Conservation (phyloP, 2,329 filamentous ascomycete species). For the Chrysoporthe austroafricana region DNA sequence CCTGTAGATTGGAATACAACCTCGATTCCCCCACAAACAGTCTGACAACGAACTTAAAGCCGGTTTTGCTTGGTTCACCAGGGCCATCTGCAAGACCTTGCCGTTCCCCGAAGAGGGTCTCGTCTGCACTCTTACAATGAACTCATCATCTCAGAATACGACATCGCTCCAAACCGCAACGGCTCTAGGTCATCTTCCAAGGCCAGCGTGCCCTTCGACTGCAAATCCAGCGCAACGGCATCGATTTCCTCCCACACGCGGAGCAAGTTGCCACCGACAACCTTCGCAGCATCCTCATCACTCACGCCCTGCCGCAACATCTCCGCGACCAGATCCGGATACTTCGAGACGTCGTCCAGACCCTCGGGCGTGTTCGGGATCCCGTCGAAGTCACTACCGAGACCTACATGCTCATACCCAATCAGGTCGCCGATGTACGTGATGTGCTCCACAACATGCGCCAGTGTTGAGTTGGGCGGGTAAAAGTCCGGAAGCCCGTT, state of each 20-base stretch:
- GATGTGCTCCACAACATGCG: constrained; percentile 80
- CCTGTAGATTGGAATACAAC: background rate
- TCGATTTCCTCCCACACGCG: constrained; percentile 86
- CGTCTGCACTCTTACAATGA: background rate
- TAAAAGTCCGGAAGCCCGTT: constrained; percentile 71
- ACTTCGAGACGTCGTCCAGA: constrained; percentile 84
- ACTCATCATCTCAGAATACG: background rate
- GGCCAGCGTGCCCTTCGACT: constrained; percentile 56
- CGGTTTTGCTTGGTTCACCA: background rate
- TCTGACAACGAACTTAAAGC: background rate
- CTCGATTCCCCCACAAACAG: background rate
- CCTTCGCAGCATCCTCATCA: constrained; percentile 72
- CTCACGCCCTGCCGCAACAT: constrained; percentile 74
- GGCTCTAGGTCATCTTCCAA: constrained; percentile 56
- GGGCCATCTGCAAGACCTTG: background rate
- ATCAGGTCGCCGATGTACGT: constrained; percentile 80
- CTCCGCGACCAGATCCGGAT: constrained; percentile 76
- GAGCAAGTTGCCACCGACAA: constrained; percentile 80
- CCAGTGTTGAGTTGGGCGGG: constrained; percentile 71
- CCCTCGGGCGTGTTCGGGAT: constrained; percentile 70
- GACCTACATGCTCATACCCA: constrained; percentile 84
- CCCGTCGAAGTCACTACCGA: constrained; percentile 90
- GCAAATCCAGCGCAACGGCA: constrained; percentile 67
- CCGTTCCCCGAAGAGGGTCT: background rate
- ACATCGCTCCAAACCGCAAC: constrained; percentile 28